phyloP scores from a whole-genome alignment of 2,329 filamentous ascomycete genomes.

The Phaeosphaeriaceae sp. region DNA sequence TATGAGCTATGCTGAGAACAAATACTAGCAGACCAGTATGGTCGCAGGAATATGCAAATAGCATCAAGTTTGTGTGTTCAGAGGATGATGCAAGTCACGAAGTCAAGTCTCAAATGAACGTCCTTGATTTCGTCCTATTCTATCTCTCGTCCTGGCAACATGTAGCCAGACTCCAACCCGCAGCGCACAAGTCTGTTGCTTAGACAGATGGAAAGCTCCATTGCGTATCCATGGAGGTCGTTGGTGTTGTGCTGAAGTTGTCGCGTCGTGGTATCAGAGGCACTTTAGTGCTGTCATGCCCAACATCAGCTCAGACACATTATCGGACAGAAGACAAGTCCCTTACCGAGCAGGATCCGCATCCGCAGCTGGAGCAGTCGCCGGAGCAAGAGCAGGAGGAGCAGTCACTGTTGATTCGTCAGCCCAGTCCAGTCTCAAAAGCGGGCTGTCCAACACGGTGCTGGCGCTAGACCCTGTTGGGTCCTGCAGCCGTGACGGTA shows the following conservation, averaged over 20 bases:
- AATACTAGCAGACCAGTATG: no score
- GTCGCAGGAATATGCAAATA: no score
- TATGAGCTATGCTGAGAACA: no score
- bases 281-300: slow-evolving; percentile 12
- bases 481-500: neutral
- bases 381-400: slow-evolving; percentile 25
- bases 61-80: no score
- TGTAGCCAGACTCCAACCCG: neutral
- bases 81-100: no score
- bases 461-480: slow-evolving; percentile 9
- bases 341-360: slow-evolving; percentile 29
- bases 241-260: neutral
- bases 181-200: neutral
- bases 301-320: neutral
- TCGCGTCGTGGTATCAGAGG: neutral
- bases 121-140: neutral
- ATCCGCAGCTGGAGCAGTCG: slow-evolving; percentile 37
- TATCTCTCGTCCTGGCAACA: no score
- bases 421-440: neutral
- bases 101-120: neutral
- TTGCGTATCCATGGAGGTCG: neutral
- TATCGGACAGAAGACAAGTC: no score
- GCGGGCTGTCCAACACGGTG: slow-evolving; percentile 15
- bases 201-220: neutral
- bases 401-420: slow-evolving; percentile 6